Conservation (phyloP, 352 stramenopile species). For the Phytopythium delawarense region DNA sequence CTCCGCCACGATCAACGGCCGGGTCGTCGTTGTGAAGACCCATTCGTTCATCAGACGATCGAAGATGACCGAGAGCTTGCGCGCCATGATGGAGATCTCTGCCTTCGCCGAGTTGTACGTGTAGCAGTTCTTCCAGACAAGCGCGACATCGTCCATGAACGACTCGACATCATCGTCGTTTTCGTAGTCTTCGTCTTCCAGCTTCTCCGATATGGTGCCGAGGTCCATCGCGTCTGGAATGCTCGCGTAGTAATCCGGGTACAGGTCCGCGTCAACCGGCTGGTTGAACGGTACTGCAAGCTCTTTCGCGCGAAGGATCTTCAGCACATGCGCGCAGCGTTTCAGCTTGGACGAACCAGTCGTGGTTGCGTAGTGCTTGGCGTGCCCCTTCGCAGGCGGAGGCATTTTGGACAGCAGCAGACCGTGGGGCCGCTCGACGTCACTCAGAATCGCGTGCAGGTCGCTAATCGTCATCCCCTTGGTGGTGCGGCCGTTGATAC, state of each 20-base stretch:
- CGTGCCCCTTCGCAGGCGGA: conserved; percentile 32
- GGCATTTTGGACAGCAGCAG: conserved; percentile 48
- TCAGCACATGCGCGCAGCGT: conserved; percentile 64
- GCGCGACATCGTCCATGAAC: conserved; percentile 75
- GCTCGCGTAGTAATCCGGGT: conserved; percentile 80
- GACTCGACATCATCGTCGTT: conserved; percentile 73
- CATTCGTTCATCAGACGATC: conserved; percentile 79
- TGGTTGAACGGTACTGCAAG: conserved; percentile 77
- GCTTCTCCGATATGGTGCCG: conserved; percentile 75
- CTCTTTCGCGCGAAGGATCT: conserved; percentile 76
- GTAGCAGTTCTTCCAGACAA: conserved; percentile 87
- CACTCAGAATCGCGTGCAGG: conserved; percentile 25
- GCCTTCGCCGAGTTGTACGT: conserved; percentile 81
- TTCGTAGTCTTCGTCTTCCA: conserved; percentile 85
- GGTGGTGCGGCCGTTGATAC: conserved; percentile 47
- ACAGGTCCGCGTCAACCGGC: conserved; percentile 77
- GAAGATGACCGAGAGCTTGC: conserved; percentile 75
- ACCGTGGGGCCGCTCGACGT: conserved; percentile 36
- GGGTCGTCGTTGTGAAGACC: conserved; percentile 54
- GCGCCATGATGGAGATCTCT: conserved; percentile 71
- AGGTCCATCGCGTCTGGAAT: conserved; percentile 82
- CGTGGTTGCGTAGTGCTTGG: conserved; percentile 63
- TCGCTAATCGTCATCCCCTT: conserved; percentile 28
- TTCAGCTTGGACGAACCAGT: conserved; percentile 57
- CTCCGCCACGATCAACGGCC: conserved; percentile 53